Conservation (phyloP, 2,329 filamentous ascomycete species). For the Fusarium decemcellulare region DNA sequence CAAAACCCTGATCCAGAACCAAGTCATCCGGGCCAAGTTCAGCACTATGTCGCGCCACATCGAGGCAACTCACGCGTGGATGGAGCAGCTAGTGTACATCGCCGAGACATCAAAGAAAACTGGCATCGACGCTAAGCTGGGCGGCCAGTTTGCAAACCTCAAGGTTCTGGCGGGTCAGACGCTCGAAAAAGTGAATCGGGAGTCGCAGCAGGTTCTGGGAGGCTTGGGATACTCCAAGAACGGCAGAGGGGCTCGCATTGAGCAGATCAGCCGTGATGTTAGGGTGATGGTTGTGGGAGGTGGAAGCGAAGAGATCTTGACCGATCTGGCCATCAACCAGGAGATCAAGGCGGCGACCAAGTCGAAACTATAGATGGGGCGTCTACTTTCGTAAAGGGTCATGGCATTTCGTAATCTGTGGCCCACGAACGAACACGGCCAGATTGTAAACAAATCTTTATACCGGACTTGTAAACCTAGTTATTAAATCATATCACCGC, state of each 20-base stretch:
- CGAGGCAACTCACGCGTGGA: slow-evolving; percentile 56
- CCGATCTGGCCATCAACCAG: slow-evolving; percentile 65
- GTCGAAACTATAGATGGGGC: neutral
- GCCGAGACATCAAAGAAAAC: neutral
- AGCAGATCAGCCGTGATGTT: slow-evolving; percentile 68
- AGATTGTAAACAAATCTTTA: too few species aligned
- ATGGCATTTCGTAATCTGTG: neutral
- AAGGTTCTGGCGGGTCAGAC: neutral
- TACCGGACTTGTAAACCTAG: too few species aligned
- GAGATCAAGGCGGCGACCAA: slow-evolving; percentile 49
- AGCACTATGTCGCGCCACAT: slow-evolving; percentile 69
- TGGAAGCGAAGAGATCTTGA: slow-evolving; percentile 69
- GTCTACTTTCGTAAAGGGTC: neutral
- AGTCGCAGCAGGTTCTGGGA: slow-evolving; percentile 69
- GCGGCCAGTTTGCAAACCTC: neutral
- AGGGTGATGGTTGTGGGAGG: slow-evolving; percentile 65
- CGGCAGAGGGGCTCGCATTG: slow-evolving; percentile 63
- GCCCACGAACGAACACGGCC: too few species aligned
- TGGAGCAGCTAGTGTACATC: slow-evolving; percentile 33
- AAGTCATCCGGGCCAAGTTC: slow-evolving; percentile 72
- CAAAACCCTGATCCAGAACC: slow-evolving; percentile 68
- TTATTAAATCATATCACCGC: too few species aligned
- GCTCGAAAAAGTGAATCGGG: slow-evolving; percentile 38
- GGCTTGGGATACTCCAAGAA: slow-evolving; percentile 65
- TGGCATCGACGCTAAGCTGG: neutral